Conservation (phyloP, 2,329 filamentous ascomycete genomes). For the Penicillium decumbens region DNA sequence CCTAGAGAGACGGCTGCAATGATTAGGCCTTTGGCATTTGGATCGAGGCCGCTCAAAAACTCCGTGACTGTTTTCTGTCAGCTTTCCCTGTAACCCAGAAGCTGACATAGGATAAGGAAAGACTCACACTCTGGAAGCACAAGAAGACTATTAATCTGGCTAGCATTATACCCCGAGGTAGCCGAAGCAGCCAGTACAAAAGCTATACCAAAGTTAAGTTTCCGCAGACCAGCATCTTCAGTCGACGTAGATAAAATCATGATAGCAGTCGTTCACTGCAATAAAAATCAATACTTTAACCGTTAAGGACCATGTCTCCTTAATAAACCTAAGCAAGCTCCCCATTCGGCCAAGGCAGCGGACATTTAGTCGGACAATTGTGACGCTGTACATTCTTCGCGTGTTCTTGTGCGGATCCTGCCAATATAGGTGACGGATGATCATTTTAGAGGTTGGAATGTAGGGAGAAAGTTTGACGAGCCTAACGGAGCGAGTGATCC, state of each 20-base stretch:
- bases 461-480: neutral
- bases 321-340: neutral
- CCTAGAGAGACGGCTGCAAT: constrained; percentile 24
- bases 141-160: constrained; percentile 23
- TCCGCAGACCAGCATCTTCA: constrained; percentile 16
- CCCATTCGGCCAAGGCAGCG: neutral
- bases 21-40: constrained; percentile 18
- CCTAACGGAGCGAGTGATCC: neutral
- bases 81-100: neutral
- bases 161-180: constrained; percentile 23
- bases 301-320: neutral
- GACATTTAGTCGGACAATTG: constrained; percentile 8
- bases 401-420: neutral
- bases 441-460: neutral
- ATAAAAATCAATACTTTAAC: neutral
- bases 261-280: neutral
- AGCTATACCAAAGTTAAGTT: constrained; percentile 20
- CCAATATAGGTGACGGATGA: neutral
- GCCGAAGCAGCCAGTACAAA: constrained; percentile 25
- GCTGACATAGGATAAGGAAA: neutral
- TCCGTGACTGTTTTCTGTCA: constrained; percentile 11
- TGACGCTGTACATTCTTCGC: constrained; percentile 1
- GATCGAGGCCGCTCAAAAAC: constrained; percentile 14
- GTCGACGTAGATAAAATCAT: constrained; percentile 5
- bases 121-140: constrained; percentile 22